Evolutionary conservation across 1,284 basidiomycete species (phyloP), one percentile per base, ranked within the genome.

Genomic region (Fistulina hepatica): DNA sequence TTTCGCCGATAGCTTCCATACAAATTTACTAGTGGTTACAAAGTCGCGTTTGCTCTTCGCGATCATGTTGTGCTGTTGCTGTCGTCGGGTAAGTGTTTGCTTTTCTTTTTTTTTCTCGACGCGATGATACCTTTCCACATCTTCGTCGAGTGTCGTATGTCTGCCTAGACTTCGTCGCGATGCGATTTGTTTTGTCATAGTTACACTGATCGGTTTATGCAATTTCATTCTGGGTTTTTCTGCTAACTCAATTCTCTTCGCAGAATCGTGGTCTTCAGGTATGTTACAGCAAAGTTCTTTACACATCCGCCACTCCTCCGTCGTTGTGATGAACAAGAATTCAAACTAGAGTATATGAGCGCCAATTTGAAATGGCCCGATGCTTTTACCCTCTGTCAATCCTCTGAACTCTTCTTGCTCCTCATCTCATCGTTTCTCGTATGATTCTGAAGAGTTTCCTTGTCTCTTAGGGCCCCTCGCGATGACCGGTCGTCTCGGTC

Each of bases 271-370:
- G 26, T 40, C 20, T 4, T 31, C 24, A 9, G 24, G 9, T 23
- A 6, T 19, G 13, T 28, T 21, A 5, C 22, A 11, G 3, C 15
- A 19, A 37, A 44, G 52, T 4, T 54, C 35, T 12, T 13, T 20
- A 16, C 21, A 7, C 10, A 6, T 13, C 16, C 9, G 2, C 12
- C 27, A 21, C 36, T 20, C 15, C 16, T 13, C 20, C 27, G 19
- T 17, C 5, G 26, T 22, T 37, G 30, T 26, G 81, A 82, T 59
- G 47, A 57, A 51, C 63, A 60, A 63, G 55, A 60, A 69, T 79
- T 80, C 81, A 84, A 84, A 84, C 81, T 84, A 84, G 81, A 83
- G 81, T 84, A 77, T 82, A 65, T 83, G 81, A 84, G 80, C 61
- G 71, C 64, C 58, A 41, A 42, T 31, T 13, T n/a, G 19, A 47